Conservation (phyloP, 2,329 filamentous ascomycete species). For the Phaeoacremonium minimum region DNA sequence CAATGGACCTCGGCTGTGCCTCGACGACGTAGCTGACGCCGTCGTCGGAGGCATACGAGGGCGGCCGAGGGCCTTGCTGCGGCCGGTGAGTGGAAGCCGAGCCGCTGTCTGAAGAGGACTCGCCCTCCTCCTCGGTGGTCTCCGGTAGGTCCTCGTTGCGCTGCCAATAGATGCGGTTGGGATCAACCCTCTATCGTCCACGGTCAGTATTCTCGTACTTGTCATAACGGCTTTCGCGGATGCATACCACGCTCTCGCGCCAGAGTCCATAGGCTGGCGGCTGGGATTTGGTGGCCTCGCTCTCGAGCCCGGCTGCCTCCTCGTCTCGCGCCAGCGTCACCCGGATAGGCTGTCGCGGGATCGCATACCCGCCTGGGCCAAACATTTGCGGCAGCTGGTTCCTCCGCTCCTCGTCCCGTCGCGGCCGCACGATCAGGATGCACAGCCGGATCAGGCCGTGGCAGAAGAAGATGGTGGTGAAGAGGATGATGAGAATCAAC, state of each 20-base stretch:
- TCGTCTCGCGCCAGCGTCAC: conserved; percentile 74
- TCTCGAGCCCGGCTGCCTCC: conserved; percentile 56
- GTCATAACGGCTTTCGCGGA: not conserved
- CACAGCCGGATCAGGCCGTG: conserved; percentile 72
- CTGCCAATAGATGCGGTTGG: conserved; percentile 78
- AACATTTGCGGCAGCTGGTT: conserved; percentile 34
- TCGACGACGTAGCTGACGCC: conserved; percentile 70
- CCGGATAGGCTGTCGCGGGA: conserved; percentile 69
- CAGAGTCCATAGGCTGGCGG: conserved; percentile 85
- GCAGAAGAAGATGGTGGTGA: conserved; percentile 74
- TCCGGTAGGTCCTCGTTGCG: conserved; percentile 44
- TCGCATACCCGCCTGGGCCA: conserved; percentile 60
- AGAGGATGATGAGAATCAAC: conserved; percentile 72
- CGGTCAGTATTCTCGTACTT: not conserved
- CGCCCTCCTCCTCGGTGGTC: not conserved
- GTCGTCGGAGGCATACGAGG: conserved; percentile 73
- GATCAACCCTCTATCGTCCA: conserved; percentile 62
- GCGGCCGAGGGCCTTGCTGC: conserved; percentile 49
- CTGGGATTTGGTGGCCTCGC: conserved; percentile 51
- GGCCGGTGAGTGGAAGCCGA: conserved; percentile 14
- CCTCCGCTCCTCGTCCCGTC: conserved; percentile 19
- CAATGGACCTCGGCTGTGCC: conserved; percentile 56
- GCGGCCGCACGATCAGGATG: conserved; percentile 54
- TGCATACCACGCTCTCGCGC: conserved; percentile 74
- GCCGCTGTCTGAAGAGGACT: no score